Conservation (phyloP, 257 asterid species). For the Mentha longifolia region DNA sequence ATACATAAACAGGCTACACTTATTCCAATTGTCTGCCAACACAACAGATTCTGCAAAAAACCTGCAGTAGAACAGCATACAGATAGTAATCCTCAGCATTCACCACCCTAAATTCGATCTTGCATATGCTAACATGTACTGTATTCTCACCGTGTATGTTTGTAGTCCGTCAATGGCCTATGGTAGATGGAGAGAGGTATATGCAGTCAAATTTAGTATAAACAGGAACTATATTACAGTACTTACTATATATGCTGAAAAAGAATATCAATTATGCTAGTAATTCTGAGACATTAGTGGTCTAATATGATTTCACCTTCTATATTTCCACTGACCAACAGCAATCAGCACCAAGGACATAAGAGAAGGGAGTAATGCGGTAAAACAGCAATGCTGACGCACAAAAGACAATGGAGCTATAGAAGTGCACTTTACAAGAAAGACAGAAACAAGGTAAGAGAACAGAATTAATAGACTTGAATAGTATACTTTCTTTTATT, state of each 20-base stretch:
- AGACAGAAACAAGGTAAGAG: background rate
- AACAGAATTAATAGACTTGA: background rate
- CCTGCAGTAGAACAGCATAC: slow-evolving; percentile 54
- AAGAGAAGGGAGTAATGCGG: background rate
- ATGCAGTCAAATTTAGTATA: background rate
- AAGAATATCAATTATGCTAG: background rate
- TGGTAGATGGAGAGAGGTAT: slow-evolving; percentile 2
- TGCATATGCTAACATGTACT: background rate
- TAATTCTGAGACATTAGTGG: background rate
- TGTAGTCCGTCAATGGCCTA: background rate
- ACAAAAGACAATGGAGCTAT: background rate
- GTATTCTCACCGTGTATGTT: background rate
- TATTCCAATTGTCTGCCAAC: slow-evolving; percentile 43
- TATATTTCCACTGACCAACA: slow-evolving; percentile 23
- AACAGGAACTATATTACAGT: background rate
- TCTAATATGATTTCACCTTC: slow-evolving; percentile 12
- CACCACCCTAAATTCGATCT: background rate
- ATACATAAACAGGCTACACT: slow-evolving; percentile 37
- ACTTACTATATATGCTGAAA: background rate
- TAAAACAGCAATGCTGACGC: background rate
- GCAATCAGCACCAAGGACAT: background rate
- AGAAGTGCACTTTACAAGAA: background rate
- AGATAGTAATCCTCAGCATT: slow-evolving; percentile 27
- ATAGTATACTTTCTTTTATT: background rate
- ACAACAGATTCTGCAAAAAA: slow-evolving; percentile 46